Base-by-base conservation (phyloP, 2,329 filamentous ascomycete genomes). In the Colletotrichum liriopes region DNA sequence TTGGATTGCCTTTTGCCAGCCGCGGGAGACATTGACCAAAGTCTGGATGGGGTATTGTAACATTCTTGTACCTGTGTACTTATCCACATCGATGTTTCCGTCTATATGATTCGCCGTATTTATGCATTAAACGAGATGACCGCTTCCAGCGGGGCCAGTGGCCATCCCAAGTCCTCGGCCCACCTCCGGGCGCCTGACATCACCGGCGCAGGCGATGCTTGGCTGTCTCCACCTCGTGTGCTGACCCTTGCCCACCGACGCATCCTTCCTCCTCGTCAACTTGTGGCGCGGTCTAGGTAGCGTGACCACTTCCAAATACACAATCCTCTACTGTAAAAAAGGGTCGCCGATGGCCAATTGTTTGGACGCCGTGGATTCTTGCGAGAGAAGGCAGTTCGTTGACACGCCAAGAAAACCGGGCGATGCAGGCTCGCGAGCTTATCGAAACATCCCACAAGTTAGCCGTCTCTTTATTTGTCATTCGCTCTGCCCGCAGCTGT, bases 141-240 rank as follows among this genome's bases (percentile, higher is more conserved):
- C 35, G 7, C 35, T 8, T 37, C 18, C 18, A 6, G 49, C 9
- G 49, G 26, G n/a, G n/a, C 45, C 11, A 32, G 49, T 26, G 29
- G 49, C 29, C 49, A 56, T 39, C 11, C 32, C 32, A 39, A 23
- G 35, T 18, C 12, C n/a, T 58, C n/a, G 37, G 32, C 35, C 55
- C 37, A 58, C 51, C 39, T 35, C 26, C 51, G 51, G 65, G 29
- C 54, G 60, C 65, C 70, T 72, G 59, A 72, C 70, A 72, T 72
- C 70, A 70, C 65, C 59, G 14, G 52, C 37, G 49, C 49, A n/a
- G 43, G 23, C 49, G 47, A 65, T 64, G 58, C 60, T 70, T 69
- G 70, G 65, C 65, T 37, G 41, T 18, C 20, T 9, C 51, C 32
- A 26, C 49, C 39, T 26, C 29, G 20, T 16, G 20, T 41, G 43